Conservation (phyloP, 2,329 filamentous ascomycete species). For the Colletotrichum endophyticum region DNA sequence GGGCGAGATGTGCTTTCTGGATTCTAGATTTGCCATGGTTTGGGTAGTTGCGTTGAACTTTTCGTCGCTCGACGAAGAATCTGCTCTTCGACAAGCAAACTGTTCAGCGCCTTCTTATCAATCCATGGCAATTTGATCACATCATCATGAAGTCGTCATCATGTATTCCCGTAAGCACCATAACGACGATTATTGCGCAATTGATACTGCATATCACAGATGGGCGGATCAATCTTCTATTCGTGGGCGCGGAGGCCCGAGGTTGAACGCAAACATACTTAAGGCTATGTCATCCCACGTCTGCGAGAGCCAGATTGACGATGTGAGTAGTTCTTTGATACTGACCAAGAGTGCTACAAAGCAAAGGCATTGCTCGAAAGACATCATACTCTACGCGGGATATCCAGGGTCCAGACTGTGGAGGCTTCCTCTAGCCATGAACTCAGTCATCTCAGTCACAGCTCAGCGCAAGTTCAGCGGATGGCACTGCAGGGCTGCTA, state of each 20-base stretch:
- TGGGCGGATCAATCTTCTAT: background rate
- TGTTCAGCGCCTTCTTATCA: background rate
- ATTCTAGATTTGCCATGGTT: constrained; percentile 44
- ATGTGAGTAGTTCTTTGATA: background rate
- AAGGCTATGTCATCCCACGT: background rate
- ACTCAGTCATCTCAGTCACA: background rate
- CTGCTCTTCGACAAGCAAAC: background rate
- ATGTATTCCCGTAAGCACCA: background rate
- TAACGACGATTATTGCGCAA: background rate
- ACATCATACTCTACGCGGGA: background rate
- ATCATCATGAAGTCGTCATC: background rate
- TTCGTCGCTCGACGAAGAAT: background rate
- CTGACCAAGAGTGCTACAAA: background rate
- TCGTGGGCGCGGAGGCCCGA: background rate
- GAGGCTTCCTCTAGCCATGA: background rate
- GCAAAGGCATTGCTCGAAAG: background rate
- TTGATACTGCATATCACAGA: background rate
- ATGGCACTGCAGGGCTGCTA: background rate
- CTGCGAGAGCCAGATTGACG: background rate
- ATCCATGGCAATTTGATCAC: background rate
- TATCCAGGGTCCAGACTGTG: background rate
- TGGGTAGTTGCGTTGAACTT: background rate
- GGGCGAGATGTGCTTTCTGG: constrained; percentile 51
- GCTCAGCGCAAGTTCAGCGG: background rate
- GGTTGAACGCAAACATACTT: background rate